Evolutionary conservation across 78 protist genomes (phyloP), one percentile per base, ranked within the genome.

Genomic region (Dictyostelium firmibasis): DNA sequence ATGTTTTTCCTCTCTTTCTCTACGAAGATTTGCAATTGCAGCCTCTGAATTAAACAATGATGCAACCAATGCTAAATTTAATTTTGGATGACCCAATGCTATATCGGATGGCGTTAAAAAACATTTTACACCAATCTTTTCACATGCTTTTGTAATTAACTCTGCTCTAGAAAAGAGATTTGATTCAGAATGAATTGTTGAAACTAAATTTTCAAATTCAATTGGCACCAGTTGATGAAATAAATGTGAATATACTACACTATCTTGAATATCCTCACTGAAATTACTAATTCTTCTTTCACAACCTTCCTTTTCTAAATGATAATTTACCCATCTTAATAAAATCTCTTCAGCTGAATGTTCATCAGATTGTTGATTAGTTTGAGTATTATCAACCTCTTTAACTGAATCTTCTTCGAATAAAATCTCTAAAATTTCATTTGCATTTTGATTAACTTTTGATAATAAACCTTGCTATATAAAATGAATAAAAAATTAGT

Each of bases 341-440:
- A 93, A 70, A 77, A 93, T 93, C 10, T 93, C 92, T 62, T 93
- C 96, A 3, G 96, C 92, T 36, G 91, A 84, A 78, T 93, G 89
- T 41, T 93, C 92, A 18, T 91, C 86, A 0, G 75, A n/a, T 47
- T 29, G 31, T 2, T 60, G 36, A 18, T 53, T 18, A 5, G 2
- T 57, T 8, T 82, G 31, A 4, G 69, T 36, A 10, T 67, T 31
- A 77, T 74, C 53, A n/a, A 44, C 81, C 23, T 79, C 93, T 60
- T 88, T 57, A 20, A 29, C 50, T 41, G 62, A 29, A 20, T 70
- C 83, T 16, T 85, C 74, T 47, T 85, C 92, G 31, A 85, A 85
- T 23, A 85, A 41, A 29, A 85, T 74, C 20, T 85, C 92, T 36
- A 85, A 38, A 23, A 85, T 85, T 38, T 85, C 92, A 81, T 81